phyloP scores from a whole-genome alignment of 345 rosid species.

The Punica granatum region DNA sequence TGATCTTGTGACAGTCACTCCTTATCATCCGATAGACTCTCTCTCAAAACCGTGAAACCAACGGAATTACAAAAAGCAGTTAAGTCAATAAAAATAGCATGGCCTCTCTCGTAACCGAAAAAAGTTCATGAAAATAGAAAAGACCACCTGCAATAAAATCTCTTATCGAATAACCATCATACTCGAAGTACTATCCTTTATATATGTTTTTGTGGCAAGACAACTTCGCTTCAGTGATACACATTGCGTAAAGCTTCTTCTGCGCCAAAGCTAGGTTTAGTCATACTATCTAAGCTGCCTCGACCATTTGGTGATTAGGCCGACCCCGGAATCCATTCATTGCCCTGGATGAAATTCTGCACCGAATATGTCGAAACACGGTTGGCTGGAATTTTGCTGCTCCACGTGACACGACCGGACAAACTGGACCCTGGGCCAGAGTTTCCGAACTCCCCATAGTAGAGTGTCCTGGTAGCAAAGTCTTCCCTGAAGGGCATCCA shows the following conservation, averaged over 20 bases:
- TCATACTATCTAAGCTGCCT: neutral
- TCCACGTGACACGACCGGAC: conserved; percentile 64
- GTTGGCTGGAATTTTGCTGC: conserved; percentile 54
- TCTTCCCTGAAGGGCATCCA: conserved; percentile 82
- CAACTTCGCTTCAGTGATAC: neutral
- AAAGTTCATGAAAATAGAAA: neutral
- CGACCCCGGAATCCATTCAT: conserved; percentile 44
- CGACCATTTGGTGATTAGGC: neutral
- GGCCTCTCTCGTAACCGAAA: too few relatives aligned
- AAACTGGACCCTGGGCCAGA: conserved; percentile 52
- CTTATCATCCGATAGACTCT: too few relatives aligned
- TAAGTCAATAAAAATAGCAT: too few relatives aligned
- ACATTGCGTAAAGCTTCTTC: neutral
- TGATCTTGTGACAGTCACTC: too few relatives aligned
- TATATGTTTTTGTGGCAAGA: neutral
- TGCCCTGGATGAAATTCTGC: conserved; percentile 79
- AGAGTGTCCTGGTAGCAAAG: conserved; percentile 65
- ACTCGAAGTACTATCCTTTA: neutral
- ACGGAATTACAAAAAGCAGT: neutral
- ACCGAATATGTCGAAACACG: conserved; percentile 47
- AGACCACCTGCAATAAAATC: neutral
- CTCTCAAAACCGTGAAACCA: neutral
- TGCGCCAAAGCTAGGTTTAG: neutral
- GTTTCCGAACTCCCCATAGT: conserved; percentile 71
- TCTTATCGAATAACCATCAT: neutral